These are phyloP conservation scores for Globisporangium rhizosaccharum DNA, from an alignment of 352 stramenopile species.

Conservation along the genomic window DNA sequence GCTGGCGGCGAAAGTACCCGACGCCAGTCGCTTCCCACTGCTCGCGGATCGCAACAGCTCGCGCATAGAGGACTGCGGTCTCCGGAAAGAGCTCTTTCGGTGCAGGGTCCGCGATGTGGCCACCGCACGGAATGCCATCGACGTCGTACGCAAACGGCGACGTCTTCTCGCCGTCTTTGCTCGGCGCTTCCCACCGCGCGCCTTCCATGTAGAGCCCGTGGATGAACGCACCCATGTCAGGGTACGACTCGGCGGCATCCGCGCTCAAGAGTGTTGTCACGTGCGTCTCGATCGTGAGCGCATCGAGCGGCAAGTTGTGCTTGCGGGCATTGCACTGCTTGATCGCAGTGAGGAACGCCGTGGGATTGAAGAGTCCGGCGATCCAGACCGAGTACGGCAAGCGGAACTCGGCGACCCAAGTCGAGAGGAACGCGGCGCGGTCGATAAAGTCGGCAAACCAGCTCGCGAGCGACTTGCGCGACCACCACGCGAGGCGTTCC, in stretches of 20 bases:
- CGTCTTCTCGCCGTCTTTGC: conserved; percentile 74
- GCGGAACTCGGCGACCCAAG: conserved; percentile 66
- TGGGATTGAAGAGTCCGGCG: conserved; percentile 75
- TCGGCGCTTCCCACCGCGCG: conserved; percentile 79
- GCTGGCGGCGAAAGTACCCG: conserved; percentile 88
- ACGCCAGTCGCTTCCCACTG: conserved; percentile 93
- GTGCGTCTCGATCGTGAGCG: conserved; percentile 94
- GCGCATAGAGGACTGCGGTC: conserved; percentile 91
- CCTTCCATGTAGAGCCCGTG: conserved; percentile 95
- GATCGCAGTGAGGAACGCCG: conserved; percentile 81
- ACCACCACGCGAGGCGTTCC: conserved; percentile 81
- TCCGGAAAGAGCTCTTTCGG: conserved; percentile 92
- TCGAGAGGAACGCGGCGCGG: conserved; percentile 50
- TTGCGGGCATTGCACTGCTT: conserved; percentile 84
- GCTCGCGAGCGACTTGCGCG: conserved; percentile 62
- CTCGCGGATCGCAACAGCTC: conserved; percentile 87
- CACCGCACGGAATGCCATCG: conserved; percentile 84
- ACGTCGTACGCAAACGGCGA: conserved; percentile 78
- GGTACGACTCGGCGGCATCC: conserved; percentile 61
- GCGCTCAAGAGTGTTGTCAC: conserved; percentile 68
- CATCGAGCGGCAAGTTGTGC: conserved; percentile 85
- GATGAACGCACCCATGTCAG: conserved; percentile 88
- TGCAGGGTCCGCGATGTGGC: conserved; percentile 82
- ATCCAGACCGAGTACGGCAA: conserved; percentile 82
- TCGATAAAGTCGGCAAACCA: conserved; percentile 85